These are phyloP conservation scores for Dictyostelium discoideum DNA, from an alignment of 78 protist genomes.

Conservation along the genomic window dicty_2.7 NC_007088.5:1811001-1811500, in stretches of 20 bases:
- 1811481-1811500: no score
- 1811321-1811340: conserved; percentile 36
- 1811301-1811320: conserved; percentile 41
- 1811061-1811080: neutral
- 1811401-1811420: neutral
- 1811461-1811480: neutral
- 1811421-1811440: neutral
- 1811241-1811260: neutral
- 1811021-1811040: no score
- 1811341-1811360: neutral
- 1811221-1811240: neutral
- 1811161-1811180: no score
- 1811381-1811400: neutral
- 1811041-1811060: neutral
- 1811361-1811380: neutral
- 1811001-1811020: neutral
- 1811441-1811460: neutral
- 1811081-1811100: neutral
- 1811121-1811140: no score
- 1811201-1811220: neutral
- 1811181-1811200: no score
- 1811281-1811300: conserved; percentile 21
- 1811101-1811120: neutral
- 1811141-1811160: no score
- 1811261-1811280: neutral